These are phyloP conservation scores for Aspergillus eucalypticola DNA, from an alignment of 2,329 filamentous ascomycete species.

Conservation along the genomic window DNA sequence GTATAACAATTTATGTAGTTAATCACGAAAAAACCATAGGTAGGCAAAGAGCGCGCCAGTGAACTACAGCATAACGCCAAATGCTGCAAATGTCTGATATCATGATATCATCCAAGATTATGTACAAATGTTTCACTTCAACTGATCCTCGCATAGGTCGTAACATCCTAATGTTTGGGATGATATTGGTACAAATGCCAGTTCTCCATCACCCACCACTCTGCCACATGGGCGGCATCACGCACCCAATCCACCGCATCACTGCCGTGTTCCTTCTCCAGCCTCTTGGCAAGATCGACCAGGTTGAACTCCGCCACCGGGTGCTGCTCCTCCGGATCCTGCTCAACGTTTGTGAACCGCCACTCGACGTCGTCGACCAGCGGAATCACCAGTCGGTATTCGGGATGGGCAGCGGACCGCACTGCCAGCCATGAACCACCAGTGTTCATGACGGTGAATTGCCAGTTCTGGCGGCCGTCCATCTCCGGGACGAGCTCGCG, in stretches of 20 bases:
- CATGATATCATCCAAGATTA: too few relatives aligned
- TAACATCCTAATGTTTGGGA: neutral
- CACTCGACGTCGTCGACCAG: slow-evolving; percentile 35
- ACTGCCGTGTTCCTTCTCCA: slow-evolving; percentile 20
- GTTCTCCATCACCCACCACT: slow-evolving; percentile 36
- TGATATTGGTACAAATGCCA: slow-evolving; percentile 28
- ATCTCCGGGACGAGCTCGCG: slow-evolving; percentile 25
- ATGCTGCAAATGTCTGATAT: too few relatives aligned
- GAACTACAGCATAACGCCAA: too few relatives aligned
- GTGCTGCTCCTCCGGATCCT: slow-evolving; percentile 27
- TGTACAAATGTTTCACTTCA: too few relatives aligned
- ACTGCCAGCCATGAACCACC: slow-evolving; percentile 35
- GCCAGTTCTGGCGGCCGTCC: slow-evolving; percentile 31
- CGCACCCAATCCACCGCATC: slow-evolving; percentile 26
- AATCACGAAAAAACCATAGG: neutral
- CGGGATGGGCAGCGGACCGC: slow-evolving; percentile 31
- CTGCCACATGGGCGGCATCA: slow-evolving; percentile 30
- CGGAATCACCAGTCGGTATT: slow-evolving; percentile 33
- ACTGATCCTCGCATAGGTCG: too few relatives aligned
- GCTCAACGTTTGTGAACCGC: slow-evolving; percentile 33
- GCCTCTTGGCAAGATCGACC: slow-evolving; percentile 21
- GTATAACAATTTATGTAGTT: too few relatives aligned
- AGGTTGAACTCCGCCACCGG: slow-evolving; percentile 28
- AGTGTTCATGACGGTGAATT: slow-evolving; percentile 39
- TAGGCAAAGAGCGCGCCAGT: too few relatives aligned